Conservation (phyloP, 1,139 yeast genomes). For the Taphrina populina region DNA sequence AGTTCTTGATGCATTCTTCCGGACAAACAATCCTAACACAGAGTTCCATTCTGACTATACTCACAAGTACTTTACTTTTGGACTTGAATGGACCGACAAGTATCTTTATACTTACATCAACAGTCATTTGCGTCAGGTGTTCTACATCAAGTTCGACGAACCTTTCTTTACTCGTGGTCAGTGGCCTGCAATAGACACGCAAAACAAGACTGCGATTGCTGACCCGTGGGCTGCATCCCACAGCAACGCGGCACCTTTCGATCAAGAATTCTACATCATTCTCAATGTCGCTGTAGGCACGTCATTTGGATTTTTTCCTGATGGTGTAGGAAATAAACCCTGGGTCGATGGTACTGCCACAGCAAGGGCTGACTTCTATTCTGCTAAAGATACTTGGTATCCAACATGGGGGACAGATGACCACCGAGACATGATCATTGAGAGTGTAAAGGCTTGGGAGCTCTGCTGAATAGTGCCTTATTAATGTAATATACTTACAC, state of each 20-base stretch:
- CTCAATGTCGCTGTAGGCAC: slow-evolving; percentile 38
- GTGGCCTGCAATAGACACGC: slow-evolving; percentile 33
- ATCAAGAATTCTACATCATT: slow-evolving; percentile 37
- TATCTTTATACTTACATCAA: slow-evolving; percentile 37
- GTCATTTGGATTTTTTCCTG: slow-evolving; percentile 37
- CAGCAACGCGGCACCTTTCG: slow-evolving; percentile 35
- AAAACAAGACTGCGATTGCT: slow-evolving; percentile 32
- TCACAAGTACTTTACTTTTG: slow-evolving; percentile 35
- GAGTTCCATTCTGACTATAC: slow-evolving; percentile 33
- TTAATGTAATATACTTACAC: no score
- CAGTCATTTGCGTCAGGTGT: slow-evolving; percentile 37
- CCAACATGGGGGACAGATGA: slow-evolving; percentile 36
- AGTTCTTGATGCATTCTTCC: slow-evolving; percentile 30
- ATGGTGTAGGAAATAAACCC: slow-evolving; percentile 36
- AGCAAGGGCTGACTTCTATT: slow-evolving; percentile 28
- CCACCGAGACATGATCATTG: slow-evolving; percentile 36
- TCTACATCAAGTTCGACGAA: slow-evolving; percentile 34
- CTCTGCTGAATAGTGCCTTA: slow-evolving; percentile 4
- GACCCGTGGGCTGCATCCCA: slow-evolving; percentile 37
- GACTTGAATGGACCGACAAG: slow-evolving; percentile 38
- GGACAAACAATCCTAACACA: slow-evolving; percentile 10
- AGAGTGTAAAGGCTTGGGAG: slow-evolving; percentile 32
- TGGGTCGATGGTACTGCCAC: slow-evolving; percentile 35
- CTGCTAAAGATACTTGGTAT: slow-evolving; percentile 33
- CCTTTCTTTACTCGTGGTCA: slow-evolving; percentile 35